Percentiles rank a stretch among this genome's conserved stretches.
phyloP scores from a whole-genome alignment of 495 filamentous ascomycete genomes.

The Cercophora newfieldiana region DNA sequence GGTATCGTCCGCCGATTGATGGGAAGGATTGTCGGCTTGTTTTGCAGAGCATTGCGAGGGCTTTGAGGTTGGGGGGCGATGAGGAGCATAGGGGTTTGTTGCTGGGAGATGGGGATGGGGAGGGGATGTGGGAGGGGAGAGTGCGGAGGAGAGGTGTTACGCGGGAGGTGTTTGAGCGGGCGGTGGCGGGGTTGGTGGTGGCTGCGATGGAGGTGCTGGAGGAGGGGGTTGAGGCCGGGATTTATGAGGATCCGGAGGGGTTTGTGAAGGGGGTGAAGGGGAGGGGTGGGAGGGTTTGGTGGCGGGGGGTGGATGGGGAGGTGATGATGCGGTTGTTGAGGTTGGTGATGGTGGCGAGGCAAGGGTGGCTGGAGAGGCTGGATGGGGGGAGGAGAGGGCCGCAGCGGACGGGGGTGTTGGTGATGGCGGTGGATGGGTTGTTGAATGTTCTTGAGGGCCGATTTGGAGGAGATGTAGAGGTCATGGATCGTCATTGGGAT shows the following conservation, averaged over 20 bases:
- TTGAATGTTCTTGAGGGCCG: not conserved
- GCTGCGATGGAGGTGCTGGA: not conserved
- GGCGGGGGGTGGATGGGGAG: not conserved
- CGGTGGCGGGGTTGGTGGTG: not conserved
- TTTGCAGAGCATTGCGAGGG: not conserved
- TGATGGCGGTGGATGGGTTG: slow-evolving; percentile 5
- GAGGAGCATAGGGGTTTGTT: not conserved
- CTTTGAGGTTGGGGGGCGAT: not conserved
- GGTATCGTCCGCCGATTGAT: not conserved
- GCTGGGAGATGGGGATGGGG: not conserved
- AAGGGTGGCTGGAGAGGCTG: not conserved
- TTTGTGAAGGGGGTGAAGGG: not conserved
- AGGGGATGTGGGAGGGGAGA: not conserved
- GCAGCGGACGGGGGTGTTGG: not conserved
- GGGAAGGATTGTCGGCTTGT: not conserved
- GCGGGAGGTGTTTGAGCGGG: not conserved
- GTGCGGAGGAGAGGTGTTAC: not conserved
- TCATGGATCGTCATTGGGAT: not conserved
- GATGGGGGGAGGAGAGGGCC: not conserved
- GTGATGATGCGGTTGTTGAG: not conserved
- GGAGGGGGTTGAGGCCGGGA: not conserved
- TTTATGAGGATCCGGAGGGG: not conserved
- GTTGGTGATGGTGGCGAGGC: slow-evolving; percentile 2
- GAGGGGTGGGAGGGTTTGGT: not conserved
- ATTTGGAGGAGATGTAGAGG: not conserved